Evolutionary conservation across 345 rosid species (phyloP).

Genomic region (Erucastrum elatum): DNA sequence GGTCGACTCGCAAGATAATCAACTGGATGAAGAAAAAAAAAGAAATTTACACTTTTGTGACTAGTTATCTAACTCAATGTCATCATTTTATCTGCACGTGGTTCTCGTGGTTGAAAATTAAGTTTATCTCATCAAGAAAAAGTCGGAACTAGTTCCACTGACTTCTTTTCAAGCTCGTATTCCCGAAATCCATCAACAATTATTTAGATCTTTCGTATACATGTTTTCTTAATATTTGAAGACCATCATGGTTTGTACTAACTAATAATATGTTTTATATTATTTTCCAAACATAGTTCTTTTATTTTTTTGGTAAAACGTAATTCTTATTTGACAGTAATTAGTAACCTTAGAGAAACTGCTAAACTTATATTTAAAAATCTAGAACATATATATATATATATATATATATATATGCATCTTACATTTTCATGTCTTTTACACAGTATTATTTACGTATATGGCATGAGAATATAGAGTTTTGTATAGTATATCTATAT

Average conservation of each 20-base stretch:
- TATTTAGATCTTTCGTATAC: background rate
- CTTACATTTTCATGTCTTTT: background rate
- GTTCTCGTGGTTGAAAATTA: constrained; percentile 23
- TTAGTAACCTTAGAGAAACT: background rate
- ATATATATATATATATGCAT: no score
- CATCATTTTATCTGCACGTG: constrained; percentile 19
- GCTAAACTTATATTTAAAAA: no score
- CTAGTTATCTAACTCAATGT: background rate
- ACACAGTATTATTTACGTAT: background rate
- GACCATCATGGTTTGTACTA: background rate
- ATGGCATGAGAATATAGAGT: background rate
- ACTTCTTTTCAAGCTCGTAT: constrained; percentile 15
- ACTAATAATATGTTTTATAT: background rate
- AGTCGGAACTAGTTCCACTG: constrained; percentile 13
- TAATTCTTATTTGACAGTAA: background rate
- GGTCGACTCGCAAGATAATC: background rate
- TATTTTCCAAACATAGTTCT: no score
- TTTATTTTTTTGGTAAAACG: background rate
- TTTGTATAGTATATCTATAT: background rate
- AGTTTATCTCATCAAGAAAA: background rate
- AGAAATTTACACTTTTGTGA: constrained; percentile 17
- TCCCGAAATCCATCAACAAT: background rate
- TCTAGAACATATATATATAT: background rate
- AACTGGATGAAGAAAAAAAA: background rate
- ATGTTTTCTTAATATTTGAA: background rate